These are phyloP conservation scores for Wallacemonas rigidus DNA, from an alignment of 208 protist genomes.

Conservation along the genomic window DNA sequence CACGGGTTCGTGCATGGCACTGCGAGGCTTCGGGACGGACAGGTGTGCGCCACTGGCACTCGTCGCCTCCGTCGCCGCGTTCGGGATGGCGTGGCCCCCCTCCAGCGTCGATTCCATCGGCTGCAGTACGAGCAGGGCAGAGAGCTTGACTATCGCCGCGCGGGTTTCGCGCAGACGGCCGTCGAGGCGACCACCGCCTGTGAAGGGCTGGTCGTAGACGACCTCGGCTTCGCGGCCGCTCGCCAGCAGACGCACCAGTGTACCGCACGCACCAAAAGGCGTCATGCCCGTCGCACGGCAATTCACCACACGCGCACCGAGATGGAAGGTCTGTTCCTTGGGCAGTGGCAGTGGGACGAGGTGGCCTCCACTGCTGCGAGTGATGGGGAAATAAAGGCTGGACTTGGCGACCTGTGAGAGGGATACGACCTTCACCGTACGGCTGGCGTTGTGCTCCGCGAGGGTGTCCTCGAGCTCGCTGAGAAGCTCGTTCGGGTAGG, in stretches of 20 bases:
- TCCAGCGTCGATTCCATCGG: constrained; percentile 17
- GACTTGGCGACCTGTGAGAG: constrained; percentile 49
- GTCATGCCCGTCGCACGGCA: constrained; percentile 72
- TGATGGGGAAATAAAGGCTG: constrained; percentile 84
- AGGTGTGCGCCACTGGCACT: constrained; percentile 1
- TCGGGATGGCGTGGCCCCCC: constrained; percentile 7
- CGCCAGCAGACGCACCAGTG: constrained; percentile 82
- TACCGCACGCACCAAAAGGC: constrained; percentile 82
- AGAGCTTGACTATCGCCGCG: constrained; percentile 72
- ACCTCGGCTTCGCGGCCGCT: constrained; percentile 82
- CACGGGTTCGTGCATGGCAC: constrained; percentile 30
- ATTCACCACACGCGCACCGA: constrained; percentile 87
- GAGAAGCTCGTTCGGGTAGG: constrained; percentile 59
- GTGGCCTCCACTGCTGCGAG: constrained; percentile 58
- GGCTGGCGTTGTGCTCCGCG: constrained; percentile 31
- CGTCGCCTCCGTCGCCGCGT: neutral
- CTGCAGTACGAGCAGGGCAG: constrained; percentile 69
- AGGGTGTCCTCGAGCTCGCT: constrained; percentile 66
- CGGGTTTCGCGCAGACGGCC: constrained; percentile 69
- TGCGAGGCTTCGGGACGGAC: constrained; percentile 56
- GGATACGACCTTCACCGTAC: constrained; percentile 36
- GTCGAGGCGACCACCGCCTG: constrained; percentile 72
- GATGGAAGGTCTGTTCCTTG: constrained; percentile 62
- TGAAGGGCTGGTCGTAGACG: constrained; percentile 86
- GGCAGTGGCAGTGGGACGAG: constrained; percentile 77